phyloP scores from a whole-genome alignment of 139 green algal genomes.

The Diplosphaera chodatii region DNA sequence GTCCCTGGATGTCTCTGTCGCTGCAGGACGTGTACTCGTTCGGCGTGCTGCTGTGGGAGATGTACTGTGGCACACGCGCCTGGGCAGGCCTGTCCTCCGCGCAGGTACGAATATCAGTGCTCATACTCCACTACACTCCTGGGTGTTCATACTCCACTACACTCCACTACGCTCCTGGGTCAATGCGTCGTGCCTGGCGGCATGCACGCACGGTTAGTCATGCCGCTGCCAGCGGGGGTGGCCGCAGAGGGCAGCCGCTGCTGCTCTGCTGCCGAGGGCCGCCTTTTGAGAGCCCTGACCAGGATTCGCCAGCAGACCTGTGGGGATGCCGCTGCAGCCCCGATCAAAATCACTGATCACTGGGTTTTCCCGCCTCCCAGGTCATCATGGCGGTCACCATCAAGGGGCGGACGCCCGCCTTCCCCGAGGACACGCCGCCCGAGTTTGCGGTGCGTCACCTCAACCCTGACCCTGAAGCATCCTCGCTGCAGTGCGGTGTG shows the following conservation, averaged over 20 bases:
- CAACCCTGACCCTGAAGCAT: no score
- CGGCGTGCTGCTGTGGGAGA: conserved; percentile 43
- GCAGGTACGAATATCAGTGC: neutral
- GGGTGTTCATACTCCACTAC: no score
- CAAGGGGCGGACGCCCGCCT: conserved; percentile 1
- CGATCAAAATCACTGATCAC: neutral
- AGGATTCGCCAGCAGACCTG: no score
- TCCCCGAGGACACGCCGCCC: conserved; percentile 5
- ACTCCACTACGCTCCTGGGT: no score
- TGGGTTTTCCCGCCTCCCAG: neutral
- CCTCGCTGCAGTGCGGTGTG: no score
- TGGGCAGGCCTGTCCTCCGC: conserved; percentile 25
- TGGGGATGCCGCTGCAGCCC: no score
- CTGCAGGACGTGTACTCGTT: conserved; percentile 26
- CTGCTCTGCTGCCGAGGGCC: no score
- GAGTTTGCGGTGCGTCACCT: conserved; percentile 5
- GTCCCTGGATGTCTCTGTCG: conserved; percentile 1
- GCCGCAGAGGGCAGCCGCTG: no score
- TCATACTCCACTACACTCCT: neutral
- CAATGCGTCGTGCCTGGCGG: no score
- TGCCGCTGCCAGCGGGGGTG: no score
- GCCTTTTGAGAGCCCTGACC: no score
- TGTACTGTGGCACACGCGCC: conserved; percentile 11
- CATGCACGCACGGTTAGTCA: no score
- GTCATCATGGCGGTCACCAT: conserved; percentile 7